These are phyloP conservation scores for Phaffia australis DNA, from an alignment of 768 basidiomycete genomes.

Conservation along the genomic window DNA sequence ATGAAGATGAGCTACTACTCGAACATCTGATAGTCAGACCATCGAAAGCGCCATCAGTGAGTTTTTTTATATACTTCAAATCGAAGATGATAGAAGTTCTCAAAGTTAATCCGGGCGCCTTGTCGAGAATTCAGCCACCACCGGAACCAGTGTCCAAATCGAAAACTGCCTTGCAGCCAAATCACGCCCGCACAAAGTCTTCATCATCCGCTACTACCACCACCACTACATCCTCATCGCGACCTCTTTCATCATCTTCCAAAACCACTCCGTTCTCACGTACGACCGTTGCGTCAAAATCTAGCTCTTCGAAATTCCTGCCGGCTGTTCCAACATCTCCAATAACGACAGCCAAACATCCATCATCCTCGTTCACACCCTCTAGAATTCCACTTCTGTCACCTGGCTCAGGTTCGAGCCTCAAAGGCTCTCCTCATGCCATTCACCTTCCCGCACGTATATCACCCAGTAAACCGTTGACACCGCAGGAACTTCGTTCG, in stretches of 20 bases:
- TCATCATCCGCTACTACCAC: background rate
- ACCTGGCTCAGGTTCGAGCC: no score
- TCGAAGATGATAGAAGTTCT: background rate
- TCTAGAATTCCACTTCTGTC: no score
- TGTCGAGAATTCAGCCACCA: background rate
- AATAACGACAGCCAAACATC: no score
- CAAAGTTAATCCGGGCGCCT: background rate
- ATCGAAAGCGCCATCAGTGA: background rate
- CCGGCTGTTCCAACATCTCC: no score
- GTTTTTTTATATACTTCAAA: background rate
- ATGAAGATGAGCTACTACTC: background rate
- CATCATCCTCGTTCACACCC: no score
- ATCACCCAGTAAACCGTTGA: no score
- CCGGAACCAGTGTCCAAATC: background rate
- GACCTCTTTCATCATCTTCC: conserved; percentile 6
- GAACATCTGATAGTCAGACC: background rate
- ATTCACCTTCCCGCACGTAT: background rate
- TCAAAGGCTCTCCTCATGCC: background rate
- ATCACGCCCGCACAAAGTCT: background rate
- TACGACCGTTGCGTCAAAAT: background rate
- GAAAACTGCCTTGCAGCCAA: background rate
- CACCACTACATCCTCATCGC: background rate
- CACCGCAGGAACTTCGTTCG: no score
- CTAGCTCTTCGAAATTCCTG: no score
- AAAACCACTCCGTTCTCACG: background rate